Evolutionary conservation across 2,329 filamentous ascomycete species (phyloP), one percentile per base, ranked within the genome.

Genomic region (Xylariaceae sp.): DNA sequence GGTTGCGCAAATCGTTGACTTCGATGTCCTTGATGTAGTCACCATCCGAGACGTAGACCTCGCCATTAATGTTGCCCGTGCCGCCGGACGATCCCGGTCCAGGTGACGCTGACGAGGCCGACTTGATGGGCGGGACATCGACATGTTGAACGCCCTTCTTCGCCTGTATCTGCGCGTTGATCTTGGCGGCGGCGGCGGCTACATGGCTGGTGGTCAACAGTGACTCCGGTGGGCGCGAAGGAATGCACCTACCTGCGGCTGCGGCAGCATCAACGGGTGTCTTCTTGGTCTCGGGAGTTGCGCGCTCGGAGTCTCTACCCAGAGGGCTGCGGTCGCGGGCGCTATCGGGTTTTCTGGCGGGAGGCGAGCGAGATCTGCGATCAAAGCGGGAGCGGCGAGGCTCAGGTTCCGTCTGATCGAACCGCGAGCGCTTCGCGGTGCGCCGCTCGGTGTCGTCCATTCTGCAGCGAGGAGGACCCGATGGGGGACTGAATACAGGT

Each of bases 11-110:
- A 63, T 96, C 90, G 62, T 98, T 98, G 68, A 98, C 87, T 68
- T 96, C 92, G 55, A 98, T 94, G 56, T 98, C 92, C 63, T 93
- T 92, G 65, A 98, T 96, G 60, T 85, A 96, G 64, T 98, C 92
- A 52, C 92, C 92, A 58, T 96, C 92, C 42, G 89, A 83, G 50
- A 94, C 83, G 57, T 96, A 96, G 58, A 94, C 83, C 53, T 93
- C 87, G 51, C 82, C 79, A 52, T 90, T 87, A 59, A 93, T 72
- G 40, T 77, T 77, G 25, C 69, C 60, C 14, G 58, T 50, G 8
- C 58, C 42, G 3, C 45, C 46, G 38, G 51, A 52, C 14, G 53
- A 45, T 27, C 55, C 44, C 4, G 59, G 51, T 28, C 64, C 64
- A n/a, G 64, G 57, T 28, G 62, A 52, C 17, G 60, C 57, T 29